A percentile compares a stretch with the other conserved stretches of the same genome.
These are phyloP conservation scores for Salinomyces thailandicus DNA, from an alignment of 2,329 filamentous ascomycete genomes.

Conservation along the genomic window DNA sequence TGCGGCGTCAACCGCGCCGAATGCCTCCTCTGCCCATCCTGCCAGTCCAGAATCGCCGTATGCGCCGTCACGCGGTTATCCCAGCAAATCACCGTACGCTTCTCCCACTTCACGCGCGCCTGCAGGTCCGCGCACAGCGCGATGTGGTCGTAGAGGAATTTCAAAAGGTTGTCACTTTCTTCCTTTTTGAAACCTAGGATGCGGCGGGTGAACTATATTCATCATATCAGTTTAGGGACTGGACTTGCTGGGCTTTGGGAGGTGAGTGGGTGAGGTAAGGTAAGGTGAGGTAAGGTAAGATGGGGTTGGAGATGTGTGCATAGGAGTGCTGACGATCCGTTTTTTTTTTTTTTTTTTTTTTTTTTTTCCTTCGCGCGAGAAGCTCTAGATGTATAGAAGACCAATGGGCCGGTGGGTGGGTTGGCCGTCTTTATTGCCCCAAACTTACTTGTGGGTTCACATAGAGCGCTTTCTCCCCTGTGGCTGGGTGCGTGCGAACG, in stretches of 20 bases:
- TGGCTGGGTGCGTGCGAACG: slow-evolving; percentile 67
- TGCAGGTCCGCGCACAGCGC: slow-evolving; percentile 64
- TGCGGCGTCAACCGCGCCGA: slow-evolving; percentile 74
- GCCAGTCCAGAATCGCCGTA: slow-evolving; percentile 73
- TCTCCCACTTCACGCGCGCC: slow-evolving; percentile 63
- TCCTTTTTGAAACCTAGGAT: slow-evolving; percentile 81
- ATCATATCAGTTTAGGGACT: no score
- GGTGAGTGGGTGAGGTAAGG: no score
- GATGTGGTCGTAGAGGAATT: slow-evolving; percentile 68
- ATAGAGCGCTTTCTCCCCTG: slow-evolving; percentile 73
- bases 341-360: no score
- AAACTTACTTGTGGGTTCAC: slow-evolving; percentile 54
- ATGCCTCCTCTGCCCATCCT: slow-evolving; percentile 65
- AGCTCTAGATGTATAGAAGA: no score
- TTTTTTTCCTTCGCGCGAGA: no score
- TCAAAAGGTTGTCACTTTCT: slow-evolving; percentile 66
- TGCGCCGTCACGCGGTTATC: slow-evolving; percentile 75
- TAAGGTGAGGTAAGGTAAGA: no score
- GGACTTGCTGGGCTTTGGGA: no score
- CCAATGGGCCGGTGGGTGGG: no score
- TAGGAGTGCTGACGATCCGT: no score
- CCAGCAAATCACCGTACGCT: slow-evolving; percentile 75
- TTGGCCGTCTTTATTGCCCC: no score
- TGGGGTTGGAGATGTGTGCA: no score
- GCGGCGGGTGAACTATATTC: slow-evolving; percentile 63